Percentiles rank a stretch among this genome's conserved stretches.
These are phyloP conservation scores for Vitellaria paradoxa DNA, from an alignment of 179 eudicot genomes.

Conservation along the genomic window DNA sequence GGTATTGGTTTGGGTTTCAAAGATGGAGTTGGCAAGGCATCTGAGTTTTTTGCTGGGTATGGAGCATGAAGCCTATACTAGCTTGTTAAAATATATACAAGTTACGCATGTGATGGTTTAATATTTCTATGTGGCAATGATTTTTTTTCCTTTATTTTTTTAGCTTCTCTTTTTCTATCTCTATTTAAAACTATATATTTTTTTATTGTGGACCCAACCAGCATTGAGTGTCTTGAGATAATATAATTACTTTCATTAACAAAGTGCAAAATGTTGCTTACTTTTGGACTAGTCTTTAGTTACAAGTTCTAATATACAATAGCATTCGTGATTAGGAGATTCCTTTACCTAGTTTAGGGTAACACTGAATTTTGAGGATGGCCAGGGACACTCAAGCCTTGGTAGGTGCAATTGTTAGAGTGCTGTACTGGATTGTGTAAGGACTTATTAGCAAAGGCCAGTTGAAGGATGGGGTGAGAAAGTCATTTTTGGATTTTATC, in stretches of 20 bases:
- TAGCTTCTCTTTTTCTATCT: neutral
- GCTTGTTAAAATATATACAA: slow-evolving; percentile 8
- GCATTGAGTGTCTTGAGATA: neutral
- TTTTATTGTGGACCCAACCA: neutral
- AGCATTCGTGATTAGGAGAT: neutral
- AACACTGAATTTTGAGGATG: neutral
- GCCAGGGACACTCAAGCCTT: neutral
- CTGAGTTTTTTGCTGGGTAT: slow-evolving; percentile 99
- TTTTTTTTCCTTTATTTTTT: neutral
- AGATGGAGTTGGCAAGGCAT: slow-evolving; percentile 83
- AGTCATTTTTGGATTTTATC: neutral
- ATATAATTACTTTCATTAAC: neutral
- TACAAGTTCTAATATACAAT: neutral
- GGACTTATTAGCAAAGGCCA: neutral
- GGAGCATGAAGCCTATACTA: slow-evolving; percentile 19
- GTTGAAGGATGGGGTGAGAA: neutral
- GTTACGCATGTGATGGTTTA: neutral
- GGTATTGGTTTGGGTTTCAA: slow-evolving; percentile 87
- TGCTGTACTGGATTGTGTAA: too few relatives aligned
- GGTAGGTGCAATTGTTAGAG: too few relatives aligned
- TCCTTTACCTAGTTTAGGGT: neutral
- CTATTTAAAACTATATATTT: neutral
- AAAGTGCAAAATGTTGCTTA: slow-evolving; percentile 7
- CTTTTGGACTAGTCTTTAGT: neutral
- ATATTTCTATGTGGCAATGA: neutral